phyloP scores from a whole-genome alignment of 129 eudicot species.

The Logfia minima region DNA sequence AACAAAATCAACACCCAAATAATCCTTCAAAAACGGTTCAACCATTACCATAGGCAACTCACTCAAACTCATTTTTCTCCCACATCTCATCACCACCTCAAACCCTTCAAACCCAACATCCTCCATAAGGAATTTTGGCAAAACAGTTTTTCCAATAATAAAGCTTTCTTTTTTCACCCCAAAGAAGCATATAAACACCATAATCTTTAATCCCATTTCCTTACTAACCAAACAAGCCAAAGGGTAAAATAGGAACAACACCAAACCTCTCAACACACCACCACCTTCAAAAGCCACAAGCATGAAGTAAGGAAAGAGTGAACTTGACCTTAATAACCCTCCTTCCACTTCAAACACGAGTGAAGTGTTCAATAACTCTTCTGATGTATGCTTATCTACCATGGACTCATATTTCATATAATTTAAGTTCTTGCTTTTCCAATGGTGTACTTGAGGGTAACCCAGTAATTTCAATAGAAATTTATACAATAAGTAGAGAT shows the following conservation, averaged over 20 bases:
- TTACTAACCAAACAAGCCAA: conserved; percentile 32
- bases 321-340: conserved; percentile 44
- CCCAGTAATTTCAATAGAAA: conserved; percentile 36
- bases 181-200: conserved; percentile 58
- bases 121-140: conserved; percentile 64
- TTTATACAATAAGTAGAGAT: conserved; percentile 29
- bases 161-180: conserved; percentile 44
- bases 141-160: conserved; percentile 44
- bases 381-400: conserved; percentile 26
- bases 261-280: conserved; percentile 49
- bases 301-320: conserved; percentile 67
- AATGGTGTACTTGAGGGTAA: conserved; percentile 30
- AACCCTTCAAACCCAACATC: conserved; percentile 48
- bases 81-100: conserved; percentile 41
- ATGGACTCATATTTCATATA: conserved; percentile 34
- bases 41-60: conserved; percentile 62
- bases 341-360: conserved; percentile 47
- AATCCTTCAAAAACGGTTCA: conserved; percentile 54
- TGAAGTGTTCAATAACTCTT: conserved; percentile 24
- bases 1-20: conserved; percentile 49
- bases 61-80: conserved; percentile 42
- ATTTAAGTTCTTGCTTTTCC: conserved; percentile 30
- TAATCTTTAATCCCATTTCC: conserved; percentile 38
- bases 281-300: conserved; percentile 72
- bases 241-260: conserved; percentile 52